Evolutionary conservation across 495 filamentous ascomycete species (phyloP).

Genomic region (Aspergillus nanangensis): DNA sequence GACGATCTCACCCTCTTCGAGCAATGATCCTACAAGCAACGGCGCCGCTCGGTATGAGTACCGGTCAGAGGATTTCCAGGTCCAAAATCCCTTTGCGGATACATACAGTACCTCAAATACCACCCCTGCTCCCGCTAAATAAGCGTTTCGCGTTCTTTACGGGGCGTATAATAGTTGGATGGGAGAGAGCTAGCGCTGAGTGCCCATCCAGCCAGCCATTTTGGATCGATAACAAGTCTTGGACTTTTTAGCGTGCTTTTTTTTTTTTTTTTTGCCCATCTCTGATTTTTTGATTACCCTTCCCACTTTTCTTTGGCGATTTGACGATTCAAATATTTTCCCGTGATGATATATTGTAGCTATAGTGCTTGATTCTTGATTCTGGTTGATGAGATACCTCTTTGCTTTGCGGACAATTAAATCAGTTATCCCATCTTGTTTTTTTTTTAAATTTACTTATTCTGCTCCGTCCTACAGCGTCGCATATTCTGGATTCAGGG

Average conservation of each 20-base stretch:
- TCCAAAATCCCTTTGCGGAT: conserved; percentile 45
- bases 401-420: conserved; percentile 14
- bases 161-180: conserved; percentile 8
- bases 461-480: too few species aligned
- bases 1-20: conserved; percentile 5
- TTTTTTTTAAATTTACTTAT: not conserved
- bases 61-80: conserved; percentile 39
- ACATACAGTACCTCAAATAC: conserved; percentile 18
- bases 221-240: not conserved
- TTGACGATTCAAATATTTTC: not conserved
- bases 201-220: conserved; percentile 7
- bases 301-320: not conserved
- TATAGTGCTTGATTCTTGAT: conserved; percentile 4
- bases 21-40: conserved; percentile 3
- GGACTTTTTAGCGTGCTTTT: not conserved
- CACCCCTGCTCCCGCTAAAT: conserved; percentile 6
- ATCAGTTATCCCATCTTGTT: not conserved
- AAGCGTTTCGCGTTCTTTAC: conserved; percentile 4
- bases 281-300: not conserved
- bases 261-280: conserved; percentile 1
- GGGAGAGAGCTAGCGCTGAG: conserved; percentile 10
- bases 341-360: conserved; percentile 1
- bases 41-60: conserved; percentile 29
- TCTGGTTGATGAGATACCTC: conserved; percentile 15
- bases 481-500: too few species aligned